phyloP scores from a whole-genome alignment of 345 rosid species.

The Cardamine occulta region DNA sequence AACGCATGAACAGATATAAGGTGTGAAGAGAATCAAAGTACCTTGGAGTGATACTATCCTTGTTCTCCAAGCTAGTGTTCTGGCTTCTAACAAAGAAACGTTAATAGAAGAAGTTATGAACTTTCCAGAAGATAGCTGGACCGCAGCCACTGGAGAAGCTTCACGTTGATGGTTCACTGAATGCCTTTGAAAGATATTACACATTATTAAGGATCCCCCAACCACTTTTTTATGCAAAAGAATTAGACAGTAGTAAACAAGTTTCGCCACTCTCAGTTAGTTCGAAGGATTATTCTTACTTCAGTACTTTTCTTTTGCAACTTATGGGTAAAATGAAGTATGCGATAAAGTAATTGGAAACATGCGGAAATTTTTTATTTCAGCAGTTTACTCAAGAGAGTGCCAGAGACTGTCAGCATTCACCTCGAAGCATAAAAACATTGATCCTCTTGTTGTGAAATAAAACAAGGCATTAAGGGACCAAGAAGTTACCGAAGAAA shows the following conservation, averaged over 20 bases:
- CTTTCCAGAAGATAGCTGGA: constrained; percentile 72
- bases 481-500: constrained; percentile 63
- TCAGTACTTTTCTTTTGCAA: constrained; percentile 27
- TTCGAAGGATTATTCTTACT: constrained; percentile 21
- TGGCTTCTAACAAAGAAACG: constrained; percentile 62
- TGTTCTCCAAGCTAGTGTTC: constrained; percentile 80
- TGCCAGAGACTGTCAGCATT: constrained; percentile 20
- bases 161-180: constrained; percentile 51
- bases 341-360: constrained; percentile 18
- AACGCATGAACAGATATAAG: constrained; percentile 26
- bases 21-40: constrained; percentile 47
- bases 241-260: constrained; percentile 15
- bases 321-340: constrained; percentile 15
- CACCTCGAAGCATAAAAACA: constrained; percentile 23
- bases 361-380: constrained; percentile 1
- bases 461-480: constrained; percentile 22
- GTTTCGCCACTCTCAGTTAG: constrained; percentile 19
- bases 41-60: constrained; percentile 76
- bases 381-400: constrained; percentile 18
- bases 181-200: constrained; percentile 53
- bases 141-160: constrained; percentile 56
- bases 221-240: constrained; percentile 12
- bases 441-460: constrained; percentile 21
- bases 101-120: constrained; percentile 62
- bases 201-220: constrained; percentile 38